Base-by-base conservation (phyloP, 257 asterid species). In the Solanum dulcamara region DNA sequence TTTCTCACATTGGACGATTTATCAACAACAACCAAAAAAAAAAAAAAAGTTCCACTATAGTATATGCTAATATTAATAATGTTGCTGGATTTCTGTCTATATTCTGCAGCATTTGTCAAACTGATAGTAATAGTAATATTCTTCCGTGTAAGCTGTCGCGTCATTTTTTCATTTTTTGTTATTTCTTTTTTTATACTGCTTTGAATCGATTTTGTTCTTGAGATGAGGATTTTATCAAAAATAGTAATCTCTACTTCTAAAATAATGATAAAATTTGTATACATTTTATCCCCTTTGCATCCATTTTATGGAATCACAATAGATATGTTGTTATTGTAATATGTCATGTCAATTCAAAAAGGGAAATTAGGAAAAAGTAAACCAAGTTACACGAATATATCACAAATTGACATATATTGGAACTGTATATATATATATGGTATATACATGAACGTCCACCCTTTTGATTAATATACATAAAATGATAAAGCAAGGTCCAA, bases 1-100 rank as follows among this genome's bases (percentile, higher is more conserved):
- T 84, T 67, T 32, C 37, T 80, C 87, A 87, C 87, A 67, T 70
- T 44, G 66, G 26, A 87, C 17, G 77, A 79, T 42, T 13, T 51
- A 64, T 42, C 6, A 22, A 18, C 2, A 14, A 67, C 1, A 22
- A 51, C 5, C n/a, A n/a, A 28, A 7, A 0, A 30, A 33, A 33
- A 68, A 10, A 10, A 33, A 1, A 18, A 4, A 10, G 48, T n/a
- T 40, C 33, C 33, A 72, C 81, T 72, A 20, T 68, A 64, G 10
- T 30, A 30, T 28, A 14, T 66, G 10, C 28, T 12, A 11, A 59
- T 59, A 57, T 20, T 48, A n/a, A 59, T 72, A 37, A 20, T n/a
- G 33, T 72, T 38, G 55, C 33, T n/a, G 81, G 53, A 37, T 72
- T 38, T 72, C 55, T 72, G 81, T 72, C 81, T 72, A 72, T 37